These are phyloP conservation scores for Vitis hybrid DNA, from an alignment of 177 flowering plant species.

Conservation along the genomic window DNA sequence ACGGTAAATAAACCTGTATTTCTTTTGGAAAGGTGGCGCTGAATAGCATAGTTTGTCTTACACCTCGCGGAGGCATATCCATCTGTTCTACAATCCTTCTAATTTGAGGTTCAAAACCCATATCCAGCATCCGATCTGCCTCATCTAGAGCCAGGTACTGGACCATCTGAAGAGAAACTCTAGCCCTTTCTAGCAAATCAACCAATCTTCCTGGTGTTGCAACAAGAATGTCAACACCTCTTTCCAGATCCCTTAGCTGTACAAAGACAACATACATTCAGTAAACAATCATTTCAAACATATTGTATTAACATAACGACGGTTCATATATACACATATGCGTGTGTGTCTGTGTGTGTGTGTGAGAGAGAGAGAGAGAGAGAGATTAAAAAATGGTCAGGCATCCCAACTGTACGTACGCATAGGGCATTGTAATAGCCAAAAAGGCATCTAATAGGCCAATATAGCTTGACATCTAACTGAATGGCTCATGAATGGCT, in stretches of 20 bases:
- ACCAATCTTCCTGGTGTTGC: constrained; percentile 64
- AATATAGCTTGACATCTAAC: too few relatives aligned
- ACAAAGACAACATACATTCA: not conserved
- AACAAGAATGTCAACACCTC: constrained; percentile 58
- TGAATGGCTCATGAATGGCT: too few relatives aligned
- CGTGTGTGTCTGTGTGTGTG: too few relatives aligned
- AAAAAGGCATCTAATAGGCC: too few relatives aligned
- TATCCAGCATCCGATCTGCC: constrained; percentile 57
- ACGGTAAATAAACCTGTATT: constrained; percentile 39
- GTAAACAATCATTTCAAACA: too few relatives aligned
- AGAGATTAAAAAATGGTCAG: too few relatives aligned
- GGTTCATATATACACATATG: too few relatives aligned
- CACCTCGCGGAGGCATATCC: constrained; percentile 51
- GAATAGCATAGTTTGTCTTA: constrained; percentile 56
- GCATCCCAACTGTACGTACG: too few relatives aligned
- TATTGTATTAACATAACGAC: too few relatives aligned
- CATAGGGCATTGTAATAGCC: too few relatives aligned
- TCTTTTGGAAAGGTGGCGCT: constrained; percentile 67
- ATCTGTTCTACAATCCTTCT: constrained; percentile 49
- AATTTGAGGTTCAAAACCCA: constrained; percentile 62
- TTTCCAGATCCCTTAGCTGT: constrained; percentile 45
- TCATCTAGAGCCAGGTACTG: constrained; percentile 53
- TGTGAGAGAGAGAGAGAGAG: too few relatives aligned
- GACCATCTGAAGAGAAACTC: constrained; percentile 42
- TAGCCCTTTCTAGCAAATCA: constrained; percentile 48